phyloP scores from a whole-genome alignment of 768 basidiomycete genomes.

The Suillus occidentalis region DNA sequence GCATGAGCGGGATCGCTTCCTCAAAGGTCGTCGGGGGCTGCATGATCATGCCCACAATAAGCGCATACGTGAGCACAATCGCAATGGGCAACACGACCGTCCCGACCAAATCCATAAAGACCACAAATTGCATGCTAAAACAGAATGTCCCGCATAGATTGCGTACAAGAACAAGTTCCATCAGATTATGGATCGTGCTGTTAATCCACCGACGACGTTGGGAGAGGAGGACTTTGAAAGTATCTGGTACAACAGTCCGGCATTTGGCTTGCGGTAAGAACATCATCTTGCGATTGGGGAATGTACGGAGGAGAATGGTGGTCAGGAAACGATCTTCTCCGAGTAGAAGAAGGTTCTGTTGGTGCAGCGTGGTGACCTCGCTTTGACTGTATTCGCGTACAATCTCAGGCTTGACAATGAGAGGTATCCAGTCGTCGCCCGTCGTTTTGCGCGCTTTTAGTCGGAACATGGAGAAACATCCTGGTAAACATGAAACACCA shows the following conservation, averaged over 20 bases:
- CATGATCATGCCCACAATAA: constrained; percentile 80
- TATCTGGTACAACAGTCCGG: constrained; percentile 94
- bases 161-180: constrained; percentile 96
- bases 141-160: constrained; percentile 99
- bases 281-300: constrained; percentile 99
- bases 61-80: constrained; percentile 84
- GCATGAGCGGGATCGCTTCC: constrained; percentile 90
- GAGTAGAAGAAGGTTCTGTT: constrained; percentile 94
- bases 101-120: constrained; percentile 94
- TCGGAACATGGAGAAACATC: constrained; percentile 99
- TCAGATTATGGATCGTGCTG: constrained; percentile 98
- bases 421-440: constrained; percentile 96
- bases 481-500: constrained; percentile 97
- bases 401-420: constrained; percentile 96
- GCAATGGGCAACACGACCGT: constrained; percentile 94
- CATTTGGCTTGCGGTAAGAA: constrained; percentile 96
- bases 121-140: constrained; percentile 99
- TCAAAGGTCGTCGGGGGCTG: constrained; percentile 82
- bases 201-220: constrained; percentile 99
- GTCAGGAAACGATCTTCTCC: constrained; percentile 99
- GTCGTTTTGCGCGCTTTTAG: constrained; percentile 86
- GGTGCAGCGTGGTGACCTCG: constrained; percentile 91
- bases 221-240: constrained; percentile 88
- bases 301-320: constrained; percentile 92
- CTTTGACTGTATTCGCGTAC: constrained; percentile 96